Evolutionary conservation across 2,329 filamentous ascomycete genomes (phyloP).

Genomic region (Penicillium italicum): DNA sequence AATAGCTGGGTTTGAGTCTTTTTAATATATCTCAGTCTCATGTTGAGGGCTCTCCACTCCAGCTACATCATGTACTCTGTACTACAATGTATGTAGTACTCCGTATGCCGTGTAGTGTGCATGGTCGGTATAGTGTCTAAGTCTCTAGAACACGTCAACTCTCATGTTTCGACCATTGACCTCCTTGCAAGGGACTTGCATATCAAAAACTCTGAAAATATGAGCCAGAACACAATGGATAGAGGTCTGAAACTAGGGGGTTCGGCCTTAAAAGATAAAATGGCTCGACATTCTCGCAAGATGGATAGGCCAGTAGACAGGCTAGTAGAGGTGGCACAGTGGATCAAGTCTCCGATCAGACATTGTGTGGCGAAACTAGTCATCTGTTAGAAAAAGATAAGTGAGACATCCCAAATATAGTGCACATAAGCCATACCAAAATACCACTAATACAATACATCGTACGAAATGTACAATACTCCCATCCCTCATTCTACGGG

Average conservation of each 20-base stretch:
- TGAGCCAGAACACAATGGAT: neutral
- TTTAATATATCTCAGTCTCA: neutral
- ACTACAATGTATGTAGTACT: neutral
- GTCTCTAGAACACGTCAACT: neutral
- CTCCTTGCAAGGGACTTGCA: slow-evolving; percentile 2
- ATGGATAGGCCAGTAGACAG: neutral
- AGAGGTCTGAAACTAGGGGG: slow-evolving; percentile 8
- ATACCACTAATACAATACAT: neutral
- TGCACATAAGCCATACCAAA: neutral
- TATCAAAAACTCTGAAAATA: slow-evolving; percentile 3
- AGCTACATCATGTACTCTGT: neutral
- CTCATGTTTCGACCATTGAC: neutral
- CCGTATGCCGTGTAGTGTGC: too few relatives aligned
- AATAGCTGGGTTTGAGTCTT: neutral
- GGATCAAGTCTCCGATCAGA: slow-evolving; percentile 2
- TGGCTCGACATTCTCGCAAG: slow-evolving; percentile 1
- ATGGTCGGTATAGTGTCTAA: neutral
- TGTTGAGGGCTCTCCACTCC: neutral
- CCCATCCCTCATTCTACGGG: neutral
- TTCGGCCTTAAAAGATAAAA: neutral
- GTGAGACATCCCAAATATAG: slow-evolving; percentile 14
- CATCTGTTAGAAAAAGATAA: slow-evolving; percentile 2
- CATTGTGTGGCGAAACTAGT: slow-evolving; percentile 4
- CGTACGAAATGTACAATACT: neutral
- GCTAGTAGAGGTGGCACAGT: neutral